Evolutionary conservation across 2,329 filamentous ascomycete genomes (phyloP).

Genomic region (Fusarium udum): DNA sequence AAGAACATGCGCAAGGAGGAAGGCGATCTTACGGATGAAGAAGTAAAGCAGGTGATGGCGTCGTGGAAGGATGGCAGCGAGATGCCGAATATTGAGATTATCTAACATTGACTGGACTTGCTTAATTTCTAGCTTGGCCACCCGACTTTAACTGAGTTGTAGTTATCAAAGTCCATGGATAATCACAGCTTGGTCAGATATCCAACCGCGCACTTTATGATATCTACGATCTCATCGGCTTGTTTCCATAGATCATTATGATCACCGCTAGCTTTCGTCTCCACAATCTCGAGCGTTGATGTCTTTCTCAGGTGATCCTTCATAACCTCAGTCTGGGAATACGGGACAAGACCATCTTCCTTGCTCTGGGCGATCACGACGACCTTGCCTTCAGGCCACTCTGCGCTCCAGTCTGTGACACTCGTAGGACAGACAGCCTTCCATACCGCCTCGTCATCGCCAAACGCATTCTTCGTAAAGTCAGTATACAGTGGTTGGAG

Average conservation of each 20-base stretch:
- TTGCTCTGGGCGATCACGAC: neutral
- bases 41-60: accelerated
- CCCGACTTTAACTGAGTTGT: neutral
- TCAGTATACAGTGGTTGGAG: neutral
- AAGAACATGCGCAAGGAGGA: accelerated
- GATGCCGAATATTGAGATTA: neutral
- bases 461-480: slow-evolving; percentile 3
- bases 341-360: neutral
- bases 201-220: neutral
- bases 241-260: slow-evolving; percentile 1
- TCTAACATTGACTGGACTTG: neutral
- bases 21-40: neutral
- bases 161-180: accelerated
- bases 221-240: neutral
- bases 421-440: neutral
- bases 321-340: neutral
- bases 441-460: neutral
- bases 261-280: neutral
- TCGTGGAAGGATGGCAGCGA: neutral
- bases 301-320: neutral
- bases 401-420: neutral
- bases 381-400: neutral
- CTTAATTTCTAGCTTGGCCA: neutral
- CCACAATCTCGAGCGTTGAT: neutral
- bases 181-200: neutral